Percentiles rank a stretch among this genome's conserved stretches.
Evolutionary conservation across 2,329 filamentous ascomycete species (phyloP).

Genomic region (Botrytis pseudocinerea): DNA sequence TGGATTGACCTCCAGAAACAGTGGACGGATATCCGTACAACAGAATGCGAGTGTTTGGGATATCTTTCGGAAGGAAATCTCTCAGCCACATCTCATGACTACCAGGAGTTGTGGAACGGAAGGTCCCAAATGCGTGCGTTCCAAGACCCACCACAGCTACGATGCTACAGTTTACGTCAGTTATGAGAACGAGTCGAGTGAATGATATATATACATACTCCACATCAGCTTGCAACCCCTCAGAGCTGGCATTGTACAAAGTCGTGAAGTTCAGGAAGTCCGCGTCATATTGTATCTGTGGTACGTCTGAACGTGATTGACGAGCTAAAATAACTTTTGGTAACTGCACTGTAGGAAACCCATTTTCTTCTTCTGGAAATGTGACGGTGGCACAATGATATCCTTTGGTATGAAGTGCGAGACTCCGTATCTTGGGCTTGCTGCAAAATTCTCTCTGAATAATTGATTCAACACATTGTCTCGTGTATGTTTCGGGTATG

Average conservation of each 20-base stretch:
- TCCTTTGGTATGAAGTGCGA: background rate
- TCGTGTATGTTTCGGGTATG: constrained; percentile 11
- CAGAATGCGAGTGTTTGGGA: background rate
- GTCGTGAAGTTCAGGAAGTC: constrained; percentile 18
- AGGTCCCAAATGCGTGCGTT: constrained; percentile 23
- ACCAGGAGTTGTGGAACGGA: constrained; percentile 6
- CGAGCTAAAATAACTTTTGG: background rate
- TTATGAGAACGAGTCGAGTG: background rate
- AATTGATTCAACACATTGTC: background rate
- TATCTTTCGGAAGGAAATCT: constrained; percentile 23
- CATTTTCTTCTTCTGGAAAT: constrained; percentile 5
- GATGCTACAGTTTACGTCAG: constrained; percentile 6
- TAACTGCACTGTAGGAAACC: background rate
- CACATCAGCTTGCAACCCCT: background rate
- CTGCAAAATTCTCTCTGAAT: background rate
- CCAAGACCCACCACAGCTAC: constrained; percentile 21
- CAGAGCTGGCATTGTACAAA: background rate
- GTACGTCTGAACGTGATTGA: background rate
- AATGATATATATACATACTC: constrained; percentile 5
- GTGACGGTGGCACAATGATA: constrained; percentile 13
- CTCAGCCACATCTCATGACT: constrained; percentile 23
- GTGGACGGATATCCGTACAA: constrained; percentile 18
- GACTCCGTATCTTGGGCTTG: constrained; percentile 11
- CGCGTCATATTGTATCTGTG: constrained; percentile 11
- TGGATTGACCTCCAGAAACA: constrained; percentile 13